Conservation (phyloP, 345 rosid genomes). For the Rhizophora apiculata region DNA sequence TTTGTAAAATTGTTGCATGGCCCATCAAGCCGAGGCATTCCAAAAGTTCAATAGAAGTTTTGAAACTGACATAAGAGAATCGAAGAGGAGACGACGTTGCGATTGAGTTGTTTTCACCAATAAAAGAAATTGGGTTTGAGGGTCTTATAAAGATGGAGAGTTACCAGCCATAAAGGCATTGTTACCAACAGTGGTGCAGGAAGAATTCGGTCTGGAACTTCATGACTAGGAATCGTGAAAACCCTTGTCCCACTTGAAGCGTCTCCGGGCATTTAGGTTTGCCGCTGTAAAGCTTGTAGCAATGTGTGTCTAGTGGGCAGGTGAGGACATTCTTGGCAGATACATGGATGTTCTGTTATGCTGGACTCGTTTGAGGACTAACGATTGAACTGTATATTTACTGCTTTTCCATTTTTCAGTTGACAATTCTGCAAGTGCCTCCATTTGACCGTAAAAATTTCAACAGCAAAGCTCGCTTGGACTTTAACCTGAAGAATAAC, state of each 20-base stretch:
- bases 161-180: not conserved
- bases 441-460: not conserved
- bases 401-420: constrained; percentile 9
- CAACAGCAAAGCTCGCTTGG: not conserved
- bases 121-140: not conserved
- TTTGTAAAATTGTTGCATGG: constrained; percentile 88
- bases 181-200: constrained; percentile 9
- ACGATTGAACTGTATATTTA: constrained; percentile 22
- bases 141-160: not conserved
- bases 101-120: not conserved
- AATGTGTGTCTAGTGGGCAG: constrained; percentile 18
- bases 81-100: not conserved
- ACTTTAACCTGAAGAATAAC: too few species aligned
- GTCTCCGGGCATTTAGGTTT: constrained; percentile 18
- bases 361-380: constrained; percentile 14
- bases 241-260: constrained; percentile 4
- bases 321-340: constrained; percentile 29
- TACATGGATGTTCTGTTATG: constrained; percentile 17
- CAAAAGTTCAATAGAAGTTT: constrained; percentile 16
- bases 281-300: constrained; percentile 45
- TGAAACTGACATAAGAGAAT: not conserved
- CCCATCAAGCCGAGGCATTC: constrained; percentile 52
- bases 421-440: not conserved
- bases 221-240: not conserved
- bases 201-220: not conserved